Evolutionary conservation across 1,284 basidiomycete species (phyloP).

Genomic region (Rhodotorula mucilaginosa): DNA sequence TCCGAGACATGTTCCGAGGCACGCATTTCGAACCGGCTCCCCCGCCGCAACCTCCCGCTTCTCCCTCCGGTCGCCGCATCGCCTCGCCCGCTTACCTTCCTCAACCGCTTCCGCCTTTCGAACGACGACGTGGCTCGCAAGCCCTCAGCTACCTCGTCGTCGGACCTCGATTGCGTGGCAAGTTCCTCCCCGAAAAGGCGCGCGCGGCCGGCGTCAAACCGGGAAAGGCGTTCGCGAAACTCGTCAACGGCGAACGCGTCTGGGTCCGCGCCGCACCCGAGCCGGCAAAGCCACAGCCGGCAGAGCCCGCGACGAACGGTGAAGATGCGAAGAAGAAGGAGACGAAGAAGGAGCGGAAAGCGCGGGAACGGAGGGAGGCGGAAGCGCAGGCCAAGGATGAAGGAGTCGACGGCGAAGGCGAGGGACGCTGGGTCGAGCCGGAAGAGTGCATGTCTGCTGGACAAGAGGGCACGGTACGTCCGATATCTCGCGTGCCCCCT

Average conservation of each 20-base stretch:
- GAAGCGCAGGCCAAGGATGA: not conserved
- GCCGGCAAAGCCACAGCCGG: too few relatives aligned
- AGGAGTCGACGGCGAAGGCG: constrained; percentile 20
- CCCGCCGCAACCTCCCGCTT: constrained; percentile 20
- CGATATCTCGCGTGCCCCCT: not conserved
- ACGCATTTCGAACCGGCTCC: constrained; percentile 37
- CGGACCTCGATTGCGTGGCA: constrained; percentile 76
- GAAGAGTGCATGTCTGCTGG: constrained; percentile 29
- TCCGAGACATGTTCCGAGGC: constrained; percentile 47
- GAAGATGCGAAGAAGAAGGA: not conserved
- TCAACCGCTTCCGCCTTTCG: constrained; percentile 23
- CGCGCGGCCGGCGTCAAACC: constrained; percentile 63
- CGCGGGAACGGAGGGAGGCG: constrained; percentile 12
- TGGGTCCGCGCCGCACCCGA: constrained; percentile 18
- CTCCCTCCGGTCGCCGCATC: constrained; percentile 29
- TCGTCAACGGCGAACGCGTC: constrained; percentile 53
- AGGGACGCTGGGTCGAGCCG: constrained; percentile 38
- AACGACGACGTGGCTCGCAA: constrained; percentile 26
- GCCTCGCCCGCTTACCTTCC: constrained; percentile 38
- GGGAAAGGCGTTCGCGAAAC: constrained; percentile 55
- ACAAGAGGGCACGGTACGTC: constrained; percentile 22
- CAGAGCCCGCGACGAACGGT: not conserved
- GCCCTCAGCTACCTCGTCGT: constrained; percentile 64
- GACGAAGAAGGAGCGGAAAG: constrained; percentile 9
- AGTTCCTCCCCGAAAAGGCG: constrained; percentile 73